phyloP scores from a whole-genome alignment of 129 eudicot genomes.

The sunflower (Helianthus annuus) region HanXRQr2.0-SUNRISE NC_035443.2:4594733-4595232 shows the following conservation, averaged over 20 bases:
- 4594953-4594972: slow-evolving; percentile 16
- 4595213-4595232: slow-evolving; percentile 10
- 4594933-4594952: slow-evolving; percentile 13
- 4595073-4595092: slow-evolving; percentile 14
- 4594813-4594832: background rate
- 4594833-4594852: background rate
- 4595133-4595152: slow-evolving; percentile 17
- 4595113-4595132: slow-evolving; percentile 14
- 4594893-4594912: slow-evolving; percentile 9
- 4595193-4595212: slow-evolving; percentile 13
- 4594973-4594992: background rate
- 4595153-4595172: slow-evolving; percentile 15
- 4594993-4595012: slow-evolving; percentile 17
- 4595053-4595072: slow-evolving; percentile 11
- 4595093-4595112: slow-evolving; percentile 18
- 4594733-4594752: slow-evolving; percentile 17
- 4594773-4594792: slow-evolving; percentile 11
- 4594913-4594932: slow-evolving; percentile 17
- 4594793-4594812: slow-evolving; percentile 12
- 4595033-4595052: slow-evolving; percentile 15
- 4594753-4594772: background rate
- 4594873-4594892: slow-evolving; percentile 11
- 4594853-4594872: slow-evolving; percentile 12
- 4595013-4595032: slow-evolving; percentile 5
- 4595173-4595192: slow-evolving; percentile 12